A percentile compares a stretch with the other conserved stretches of the same genome.
These are phyloP conservation scores for Eucalyptus regnans DNA, from an alignment of 345 rosid species.

Conservation along the genomic window DNA sequence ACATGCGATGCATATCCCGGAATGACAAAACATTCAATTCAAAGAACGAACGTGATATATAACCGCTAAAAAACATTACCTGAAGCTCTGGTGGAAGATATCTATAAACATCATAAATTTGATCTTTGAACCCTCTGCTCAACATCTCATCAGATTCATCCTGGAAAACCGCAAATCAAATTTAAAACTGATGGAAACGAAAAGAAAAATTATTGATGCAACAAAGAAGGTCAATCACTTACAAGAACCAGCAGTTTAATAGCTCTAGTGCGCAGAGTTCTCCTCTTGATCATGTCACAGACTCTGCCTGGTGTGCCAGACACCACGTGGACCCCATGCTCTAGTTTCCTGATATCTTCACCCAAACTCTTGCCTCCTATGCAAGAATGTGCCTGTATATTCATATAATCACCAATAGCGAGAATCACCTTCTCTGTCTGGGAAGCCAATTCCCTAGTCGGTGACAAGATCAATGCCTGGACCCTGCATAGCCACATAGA, in stretches of 20 bases:
- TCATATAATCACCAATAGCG: conserved; percentile 63
- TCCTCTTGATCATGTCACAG: conserved; percentile 97
- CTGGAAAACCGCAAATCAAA: not conserved
- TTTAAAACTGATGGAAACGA: not conserved
- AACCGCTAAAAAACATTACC: conserved; percentile 20
- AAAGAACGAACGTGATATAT: not conserved
- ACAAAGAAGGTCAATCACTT: not conserved
- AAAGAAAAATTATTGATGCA: not conserved
- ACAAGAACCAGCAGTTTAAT: conserved; percentile 26
- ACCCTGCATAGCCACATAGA: conserved; percentile 30
- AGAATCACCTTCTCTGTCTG: conserved; percentile 84
- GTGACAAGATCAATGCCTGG: conserved; percentile 91
- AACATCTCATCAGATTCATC: conserved; percentile 99
- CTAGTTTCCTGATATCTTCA: conserved; percentile 82
- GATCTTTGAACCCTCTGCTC: conserved; percentile 99
- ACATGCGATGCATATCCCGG: not conserved
- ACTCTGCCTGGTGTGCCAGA: conserved; percentile 99
- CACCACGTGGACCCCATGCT: conserved; percentile 61
- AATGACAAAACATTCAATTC: not conserved
- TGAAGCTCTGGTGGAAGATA: conserved; percentile 98
- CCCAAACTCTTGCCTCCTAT: conserved; percentile 97
- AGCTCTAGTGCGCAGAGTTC: conserved; percentile 85
- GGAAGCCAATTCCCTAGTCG: conserved; percentile 86
- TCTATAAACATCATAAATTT: conserved; percentile 89
- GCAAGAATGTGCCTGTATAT: conserved; percentile 78